These are phyloP conservation scores for Peniophora sp. DNA, from an alignment of 1,284 basidiomycete species.

Conservation along the genomic window DNA sequence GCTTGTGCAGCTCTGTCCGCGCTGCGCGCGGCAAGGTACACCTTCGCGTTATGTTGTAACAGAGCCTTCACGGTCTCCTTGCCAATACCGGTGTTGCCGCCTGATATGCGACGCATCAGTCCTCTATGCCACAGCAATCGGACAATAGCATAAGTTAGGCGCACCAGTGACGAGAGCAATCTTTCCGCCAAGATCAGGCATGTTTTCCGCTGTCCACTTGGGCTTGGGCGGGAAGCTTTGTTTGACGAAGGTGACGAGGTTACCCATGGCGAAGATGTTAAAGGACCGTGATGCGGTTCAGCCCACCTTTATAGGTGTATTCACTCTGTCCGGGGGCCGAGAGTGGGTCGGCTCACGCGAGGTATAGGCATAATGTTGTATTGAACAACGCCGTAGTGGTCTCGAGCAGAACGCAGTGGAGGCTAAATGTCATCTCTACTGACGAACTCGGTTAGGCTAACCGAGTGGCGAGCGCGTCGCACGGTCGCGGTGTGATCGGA, in stretches of 20 bases:
- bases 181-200: neutral
- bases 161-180: neutral
- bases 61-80: slow-evolving; percentile 5
- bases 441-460: too few species aligned
- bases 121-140: neutral
- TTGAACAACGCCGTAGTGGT: too few species aligned
- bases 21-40: slow-evolving; percentile 1
- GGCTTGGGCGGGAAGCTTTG: neutral
- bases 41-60: slow-evolving; percentile 2
- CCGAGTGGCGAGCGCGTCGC: too few species aligned
- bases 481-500: too few species aligned
- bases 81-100: slow-evolving; percentile 3
- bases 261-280: neutral
- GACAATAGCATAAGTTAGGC: neutral
- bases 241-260: neutral
- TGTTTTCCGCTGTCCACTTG: neutral
- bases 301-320: too few species aligned
- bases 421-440: too few species aligned
- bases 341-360: too few species aligned
- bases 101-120: neutral
- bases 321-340: too few species aligned
- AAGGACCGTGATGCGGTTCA: too few species aligned
- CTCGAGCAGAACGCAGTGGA: too few species aligned
- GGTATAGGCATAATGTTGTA: too few species aligned
- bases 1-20: slow-evolving; percentile 20